Evolutionary conservation across 2,329 filamentous ascomycete genomes (phyloP), one percentile per base, ranked within the genome.

Genomic region (Diplodia mutila): DNA sequence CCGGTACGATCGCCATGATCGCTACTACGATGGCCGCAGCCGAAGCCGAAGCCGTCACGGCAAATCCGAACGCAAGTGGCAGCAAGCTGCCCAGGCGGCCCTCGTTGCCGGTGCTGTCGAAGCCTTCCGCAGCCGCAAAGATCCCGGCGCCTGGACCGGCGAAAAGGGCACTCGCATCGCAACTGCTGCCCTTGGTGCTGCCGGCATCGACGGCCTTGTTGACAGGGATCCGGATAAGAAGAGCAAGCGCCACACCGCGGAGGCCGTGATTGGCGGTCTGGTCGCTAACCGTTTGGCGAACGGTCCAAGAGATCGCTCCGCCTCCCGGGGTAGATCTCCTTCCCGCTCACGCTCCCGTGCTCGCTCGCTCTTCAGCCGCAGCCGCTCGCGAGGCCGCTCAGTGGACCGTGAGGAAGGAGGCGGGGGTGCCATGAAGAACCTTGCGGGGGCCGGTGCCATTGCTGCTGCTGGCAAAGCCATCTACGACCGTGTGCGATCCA

Each of bases 111-210:
- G 93, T 73, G 94, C 94, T 49, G 91, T 93, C 66, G 94, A 97
- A 79, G 94, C 94, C 51, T 97, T 97, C 85, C 90, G 92, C 69
- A 90, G 93, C 67, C 90, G 94, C 77, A 97, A 94, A 74, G 91
- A 95, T 70, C 91, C 93, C 2, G 94, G 94, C 66, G 87, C 90
- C 52, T 97, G 94, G 93, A 91, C 90, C 70, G 94, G 94, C 46
- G 91, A 92, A 70, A 97, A 97, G 81, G 92, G 93, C 71, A 95
- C 93, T 83, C 92, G 94, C 64, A 88, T 98, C 69, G 86, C 97
- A 59, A 97, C 94, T 25, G 94, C 93, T 57, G 94, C 94, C 42
- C 79, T 89, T 32, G 91, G 92, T 80, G 93, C 94, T 69, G 94
- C 92, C 72, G 91, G 93, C 68, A 91, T 97, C 69, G 93, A 97